These are phyloP conservation scores for Alternaria arbusti DNA, from an alignment of 2,329 filamentous ascomycete genomes.

Conservation along the genomic window DNA sequence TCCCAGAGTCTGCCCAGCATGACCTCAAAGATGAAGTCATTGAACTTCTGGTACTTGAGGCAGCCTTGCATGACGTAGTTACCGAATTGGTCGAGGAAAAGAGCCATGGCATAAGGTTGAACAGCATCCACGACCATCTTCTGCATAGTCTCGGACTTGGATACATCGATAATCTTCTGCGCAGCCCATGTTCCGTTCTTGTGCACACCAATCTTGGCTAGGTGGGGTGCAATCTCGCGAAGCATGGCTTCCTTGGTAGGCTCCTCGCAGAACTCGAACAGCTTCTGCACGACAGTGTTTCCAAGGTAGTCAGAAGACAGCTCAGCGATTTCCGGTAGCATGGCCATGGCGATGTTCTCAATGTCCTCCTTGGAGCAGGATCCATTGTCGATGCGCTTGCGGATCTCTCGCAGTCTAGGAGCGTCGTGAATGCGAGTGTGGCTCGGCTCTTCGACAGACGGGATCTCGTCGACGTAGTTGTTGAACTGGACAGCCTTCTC, in stretches of 20 bases:
- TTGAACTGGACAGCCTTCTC: slow-evolving; percentile 78
- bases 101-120: slow-evolving; percentile 82
- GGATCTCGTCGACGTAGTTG: slow-evolving; percentile 80
- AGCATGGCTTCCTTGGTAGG: slow-evolving; percentile 91
- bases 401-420: slow-evolving; percentile 90
- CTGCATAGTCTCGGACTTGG: slow-evolving; percentile 84
- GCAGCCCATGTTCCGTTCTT: slow-evolving; percentile 99
- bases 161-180: slow-evolving; percentile 98
- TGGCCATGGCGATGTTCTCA: slow-evolving; percentile 87
- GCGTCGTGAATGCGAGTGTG: slow-evolving; percentile 92
- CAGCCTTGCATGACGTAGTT: slow-evolving; percentile 99
- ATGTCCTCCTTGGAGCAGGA: slow-evolving; percentile 85
- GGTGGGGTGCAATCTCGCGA: slow-evolving; percentile 81
- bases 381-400: slow-evolving; percentile 97
- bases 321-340: slow-evolving; percentile 96
- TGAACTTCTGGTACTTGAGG: slow-evolving; percentile 87
- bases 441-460: slow-evolving; percentile 84
- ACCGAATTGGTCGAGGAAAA: slow-evolving; percentile 97
- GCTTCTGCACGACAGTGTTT: slow-evolving; percentile 98
- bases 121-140: slow-evolving; percentile 81
- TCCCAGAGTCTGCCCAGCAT: slow-evolving; percentile 97
- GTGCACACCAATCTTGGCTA: slow-evolving; percentile 96
- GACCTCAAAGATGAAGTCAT: slow-evolving; percentile 96
- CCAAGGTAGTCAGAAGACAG: slow-evolving; percentile 94
- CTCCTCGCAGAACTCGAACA: slow-evolving; percentile 96